Percentiles rank a stretch among this genome's conserved stretches.
phyloP scores from a whole-genome alignment of 2,329 filamentous ascomycete genomes.

The Penicillium vulpinum region DNA sequence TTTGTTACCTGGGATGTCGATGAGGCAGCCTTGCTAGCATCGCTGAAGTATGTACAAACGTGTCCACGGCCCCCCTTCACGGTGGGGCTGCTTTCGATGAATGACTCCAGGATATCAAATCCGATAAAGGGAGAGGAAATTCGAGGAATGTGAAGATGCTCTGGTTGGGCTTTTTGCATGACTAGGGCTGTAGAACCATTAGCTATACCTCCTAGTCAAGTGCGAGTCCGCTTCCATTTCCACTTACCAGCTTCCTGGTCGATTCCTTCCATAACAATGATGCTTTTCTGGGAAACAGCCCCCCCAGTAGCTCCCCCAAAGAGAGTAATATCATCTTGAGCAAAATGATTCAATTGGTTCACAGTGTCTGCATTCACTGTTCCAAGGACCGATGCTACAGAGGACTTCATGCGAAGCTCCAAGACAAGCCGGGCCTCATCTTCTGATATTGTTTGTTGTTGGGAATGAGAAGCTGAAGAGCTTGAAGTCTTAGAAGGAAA shows the following conservation, averaged over 20 bases:
- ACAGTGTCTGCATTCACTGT: constrained; percentile 52
- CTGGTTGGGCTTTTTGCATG: constrained; percentile 14
- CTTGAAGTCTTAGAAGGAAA: constrained; percentile 22
- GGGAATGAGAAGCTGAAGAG: not conserved
- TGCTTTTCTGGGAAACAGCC: constrained; percentile 28
- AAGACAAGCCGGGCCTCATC: constrained; percentile 42
- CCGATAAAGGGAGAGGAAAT: constrained; percentile 15
- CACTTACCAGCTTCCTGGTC: constrained; percentile 61
- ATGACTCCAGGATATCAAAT: constrained; percentile 11
- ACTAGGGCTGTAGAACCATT: constrained; percentile 14
- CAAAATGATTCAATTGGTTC: constrained; percentile 61
- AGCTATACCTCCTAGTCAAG: not conserved
- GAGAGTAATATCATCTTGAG: constrained; percentile 53
- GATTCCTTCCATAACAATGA: constrained; percentile 56
- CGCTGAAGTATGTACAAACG: constrained; percentile 16
- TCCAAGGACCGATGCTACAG: constrained; percentile 47
- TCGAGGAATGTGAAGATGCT: constrained; percentile 18
- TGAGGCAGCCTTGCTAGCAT: constrained; percentile 1
- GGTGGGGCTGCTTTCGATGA: not conserved
- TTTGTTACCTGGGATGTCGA: constrained; percentile 11
- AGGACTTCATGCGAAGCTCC: constrained; percentile 51
- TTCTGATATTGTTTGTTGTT: constrained; percentile 23
- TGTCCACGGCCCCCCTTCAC: constrained; percentile 4
- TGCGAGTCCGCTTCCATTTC: constrained; percentile 43
- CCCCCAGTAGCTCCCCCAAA: constrained; percentile 44